phyloP scores from a whole-genome alignment of 2,329 filamentous ascomycete species.

The Emericellopsis atlantica region DNA sequence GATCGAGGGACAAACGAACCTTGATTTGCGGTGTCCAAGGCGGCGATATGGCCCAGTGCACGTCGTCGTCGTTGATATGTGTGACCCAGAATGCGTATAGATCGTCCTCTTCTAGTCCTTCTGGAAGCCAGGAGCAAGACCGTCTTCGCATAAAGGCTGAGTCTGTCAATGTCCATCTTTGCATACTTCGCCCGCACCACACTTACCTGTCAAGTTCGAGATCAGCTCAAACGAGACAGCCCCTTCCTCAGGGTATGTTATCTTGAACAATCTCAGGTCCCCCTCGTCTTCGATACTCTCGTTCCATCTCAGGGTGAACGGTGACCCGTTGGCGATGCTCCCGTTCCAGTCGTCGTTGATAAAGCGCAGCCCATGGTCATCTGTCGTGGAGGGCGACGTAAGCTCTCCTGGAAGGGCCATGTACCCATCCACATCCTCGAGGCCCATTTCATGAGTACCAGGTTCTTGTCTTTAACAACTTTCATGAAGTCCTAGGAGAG shows the following conservation, averaged over 20 bases:
- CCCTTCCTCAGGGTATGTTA: slow-evolving; percentile 16
- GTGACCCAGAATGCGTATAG: slow-evolving; percentile 17
- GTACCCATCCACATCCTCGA: neutral
- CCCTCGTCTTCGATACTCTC: slow-evolving; percentile 9
- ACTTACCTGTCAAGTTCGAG: slow-evolving; percentile 17
- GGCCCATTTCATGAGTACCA: neutral
- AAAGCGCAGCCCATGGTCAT: slow-evolving; percentile 15
- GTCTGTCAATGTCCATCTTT: neutral
- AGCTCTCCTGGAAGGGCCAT: neutral
- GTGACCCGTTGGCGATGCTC: slow-evolving; percentile 16
- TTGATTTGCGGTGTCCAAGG: slow-evolving; percentile 15
- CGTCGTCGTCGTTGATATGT: slow-evolving; percentile 7
- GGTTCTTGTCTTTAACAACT: no score
- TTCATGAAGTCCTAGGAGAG: no score
- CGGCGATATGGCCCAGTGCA: slow-evolving; percentile 17
- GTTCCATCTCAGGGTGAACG: slow-evolving; percentile 17
- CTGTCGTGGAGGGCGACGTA: neutral
- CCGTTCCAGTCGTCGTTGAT: slow-evolving; percentile 20
- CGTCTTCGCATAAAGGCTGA: slow-evolving; percentile 11
- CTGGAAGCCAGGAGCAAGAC: slow-evolving; percentile 15
- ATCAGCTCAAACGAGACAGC: slow-evolving; percentile 14
- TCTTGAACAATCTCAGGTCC: slow-evolving; percentile 15
- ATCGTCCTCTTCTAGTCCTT: slow-evolving; percentile 10
- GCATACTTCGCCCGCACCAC: neutral
- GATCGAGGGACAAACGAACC: slow-evolving; percentile 5